phyloP scores from a whole-genome alignment of 1,139 yeast genomes.

The Zygosaccharomyces sapae region DNA sequence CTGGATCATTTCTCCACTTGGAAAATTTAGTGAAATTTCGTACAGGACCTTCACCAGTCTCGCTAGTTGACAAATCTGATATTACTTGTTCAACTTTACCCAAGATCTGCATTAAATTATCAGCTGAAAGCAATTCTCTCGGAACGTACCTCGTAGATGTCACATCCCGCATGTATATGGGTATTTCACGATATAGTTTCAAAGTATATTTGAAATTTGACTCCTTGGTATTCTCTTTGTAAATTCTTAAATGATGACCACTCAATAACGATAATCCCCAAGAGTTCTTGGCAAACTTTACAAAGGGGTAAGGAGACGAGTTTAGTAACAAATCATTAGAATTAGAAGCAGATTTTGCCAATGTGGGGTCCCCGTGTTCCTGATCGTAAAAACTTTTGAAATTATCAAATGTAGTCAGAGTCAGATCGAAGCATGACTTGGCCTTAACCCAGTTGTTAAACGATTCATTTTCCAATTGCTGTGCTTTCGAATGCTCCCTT shows the following conservation, averaged over 20 bases:
- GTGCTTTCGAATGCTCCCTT: slow-evolving; percentile 8
- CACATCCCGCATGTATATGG: slow-evolving; percentile 17
- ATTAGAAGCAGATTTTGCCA: background rate
- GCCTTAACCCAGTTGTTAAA: slow-evolving; percentile 17
- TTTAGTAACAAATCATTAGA: slow-evolving; percentile 1
- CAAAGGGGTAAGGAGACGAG: slow-evolving; percentile 33
- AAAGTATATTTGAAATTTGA: slow-evolving; percentile 15
- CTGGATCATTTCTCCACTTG: slow-evolving; percentile 34
- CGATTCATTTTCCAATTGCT: slow-evolving; percentile 9
- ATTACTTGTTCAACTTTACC: slow-evolving; percentile 26
- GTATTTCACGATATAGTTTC: slow-evolving; percentile 29
- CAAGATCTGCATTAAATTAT: slow-evolving; percentile 21
- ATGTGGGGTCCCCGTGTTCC: slow-evolving; percentile 8
- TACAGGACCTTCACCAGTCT: slow-evolving; percentile 1
- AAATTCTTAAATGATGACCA: slow-evolving; percentile 28
- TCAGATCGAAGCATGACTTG: slow-evolving; percentile 29
- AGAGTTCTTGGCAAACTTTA: slow-evolving; percentile 24
- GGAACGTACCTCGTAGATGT: slow-evolving; percentile 18
- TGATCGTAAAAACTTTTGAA: slow-evolving; percentile 29
- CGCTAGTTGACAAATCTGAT: slow-evolving; percentile 10
- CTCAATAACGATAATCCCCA: slow-evolving; percentile 30
- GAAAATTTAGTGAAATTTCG: slow-evolving; percentile 30
- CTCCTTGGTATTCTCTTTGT: slow-evolving; percentile 16
- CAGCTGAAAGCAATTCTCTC: slow-evolving; percentile 22
- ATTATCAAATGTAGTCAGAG: slow-evolving; percentile 33